Percentiles rank a stretch among this genome's conserved stretches.
Conservation (phyloP, 2,329 filamentous ascomycete species). For the Fusarium palustre region DNA sequence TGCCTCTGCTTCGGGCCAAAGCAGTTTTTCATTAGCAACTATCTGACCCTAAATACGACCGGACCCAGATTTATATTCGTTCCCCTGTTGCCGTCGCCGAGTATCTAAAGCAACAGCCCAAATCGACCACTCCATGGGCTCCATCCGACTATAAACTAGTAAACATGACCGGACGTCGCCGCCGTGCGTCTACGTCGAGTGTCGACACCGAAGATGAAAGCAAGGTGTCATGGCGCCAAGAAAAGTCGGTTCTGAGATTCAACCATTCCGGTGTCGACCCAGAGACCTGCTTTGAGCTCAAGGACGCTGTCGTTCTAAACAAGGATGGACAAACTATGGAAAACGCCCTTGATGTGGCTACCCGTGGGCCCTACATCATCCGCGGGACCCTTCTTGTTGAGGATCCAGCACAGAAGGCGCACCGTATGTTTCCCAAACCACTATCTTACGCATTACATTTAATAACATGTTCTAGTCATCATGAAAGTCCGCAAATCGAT, state of each 20-base stretch:
- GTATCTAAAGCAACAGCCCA: conserved; percentile 1
- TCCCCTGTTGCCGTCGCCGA: not conserved
- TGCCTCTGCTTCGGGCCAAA: not conserved
- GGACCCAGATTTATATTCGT: not conserved
- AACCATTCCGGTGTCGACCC: conserved; percentile 49
- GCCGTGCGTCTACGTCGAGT: conserved; percentile 60
- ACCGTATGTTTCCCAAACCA: conserved; percentile 51
- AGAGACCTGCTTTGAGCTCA: conserved; percentile 72
- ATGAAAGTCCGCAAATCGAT: conserved; percentile 48
- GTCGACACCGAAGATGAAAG: conserved; percentile 57
- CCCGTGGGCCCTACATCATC: conserved; percentile 70
- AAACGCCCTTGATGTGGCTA: conserved; percentile 70
- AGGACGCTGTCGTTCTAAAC: conserved; percentile 69
- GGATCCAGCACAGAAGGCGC: conserved; percentile 52
- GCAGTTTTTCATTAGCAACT: not conserved
- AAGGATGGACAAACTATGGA: conserved; percentile 65
- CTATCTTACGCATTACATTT: conserved; percentile 8
- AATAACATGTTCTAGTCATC: conserved; percentile 47
- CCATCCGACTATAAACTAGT: conserved; percentile 42
- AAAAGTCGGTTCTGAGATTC: conserved; percentile 51
- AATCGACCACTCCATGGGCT: conserved; percentile 30
- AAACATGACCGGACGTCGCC: conserved; percentile 55
- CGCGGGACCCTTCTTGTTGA: conserved; percentile 69
- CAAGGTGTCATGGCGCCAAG: conserved; percentile 52
- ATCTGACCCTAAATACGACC: not conserved